Conservation (phyloP, 2,329 filamentous ascomycete species). For the Epichloe brachyelytri region DNA sequence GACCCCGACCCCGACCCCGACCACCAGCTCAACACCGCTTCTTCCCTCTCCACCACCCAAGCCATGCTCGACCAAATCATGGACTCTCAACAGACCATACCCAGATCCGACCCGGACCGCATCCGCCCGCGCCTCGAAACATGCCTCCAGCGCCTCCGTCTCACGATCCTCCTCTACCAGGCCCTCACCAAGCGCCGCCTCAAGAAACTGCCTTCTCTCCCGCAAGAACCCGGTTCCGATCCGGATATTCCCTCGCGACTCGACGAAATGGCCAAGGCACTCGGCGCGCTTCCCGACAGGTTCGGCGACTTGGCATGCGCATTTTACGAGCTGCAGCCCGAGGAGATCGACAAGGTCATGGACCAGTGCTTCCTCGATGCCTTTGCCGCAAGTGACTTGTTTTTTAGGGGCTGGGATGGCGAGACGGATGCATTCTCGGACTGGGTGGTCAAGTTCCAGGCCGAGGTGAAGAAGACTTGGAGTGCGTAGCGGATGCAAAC, state of each 20-base stretch:
- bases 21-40: neutral
- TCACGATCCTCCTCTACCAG: slow-evolving; percentile 55
- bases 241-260: slow-evolving; percentile 27
- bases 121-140: slow-evolving; percentile 54
- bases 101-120: slow-evolving; percentile 47
- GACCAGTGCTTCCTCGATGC: slow-evolving; percentile 48
- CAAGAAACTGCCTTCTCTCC: slow-evolving; percentile 40
- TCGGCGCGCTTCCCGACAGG: slow-evolving; percentile 50
- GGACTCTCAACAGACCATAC: slow-evolving; percentile 46
- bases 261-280: slow-evolving; percentile 41
- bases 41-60: slow-evolving; percentile 29
- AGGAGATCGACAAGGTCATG: slow-evolving; percentile 45
- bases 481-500: no score
- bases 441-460: slow-evolving; percentile 53
- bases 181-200: slow-evolving; percentile 58
- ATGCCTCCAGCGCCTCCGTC: slow-evolving; percentile 50
- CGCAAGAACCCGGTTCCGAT: slow-evolving; percentile 7
- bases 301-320: slow-evolving; percentile 58
- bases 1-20: neutral
- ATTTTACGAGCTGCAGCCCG: slow-evolving; percentile 57
- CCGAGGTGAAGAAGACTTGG: slow-evolving; percentile 33
- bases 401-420: slow-evolving; percentile 49
- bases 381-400: slow-evolving; percentile 38
- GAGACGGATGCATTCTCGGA: slow-evolving; percentile 62
- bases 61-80: slow-evolving; percentile 57